Evolutionary conservation across 2,329 filamentous ascomycete genomes (phyloP), one percentile per base, ranked within the genome.

Genomic region (Proliferodiscus dingleyae): DNA sequence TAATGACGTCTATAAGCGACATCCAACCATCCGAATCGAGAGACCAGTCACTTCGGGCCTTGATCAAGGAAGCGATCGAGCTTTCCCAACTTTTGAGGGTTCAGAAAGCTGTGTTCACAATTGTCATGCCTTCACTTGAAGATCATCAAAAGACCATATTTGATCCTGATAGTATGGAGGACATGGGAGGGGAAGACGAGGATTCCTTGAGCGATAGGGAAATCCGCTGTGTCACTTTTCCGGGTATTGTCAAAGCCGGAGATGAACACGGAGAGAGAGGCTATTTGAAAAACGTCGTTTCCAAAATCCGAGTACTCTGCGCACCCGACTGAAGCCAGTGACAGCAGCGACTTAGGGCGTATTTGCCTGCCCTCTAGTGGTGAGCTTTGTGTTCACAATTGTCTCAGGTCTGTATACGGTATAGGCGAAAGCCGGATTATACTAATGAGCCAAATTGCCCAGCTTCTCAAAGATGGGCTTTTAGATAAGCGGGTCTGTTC

Each of bases 261-360:
- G 80, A 85, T 61, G 81, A 83, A 65, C 77, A 73, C 50, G 82
- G 81, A 19, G 72, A 74, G 30, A 74, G 81, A 51, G 64, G 76
- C 55, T 75, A 83, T 57, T 75, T 78, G 50, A 70, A 72, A 33
- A 85, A 85, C 59, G 71, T 85, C 37, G 77, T 86, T 52, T 68
- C 75, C 47, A 85, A 83, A 64, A 78, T 80, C n/a, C 76, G 75
- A 55, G 81, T 86, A 4, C 64, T 85, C 38, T 84, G 81, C 45
- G 54, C 55, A 24, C 56, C 60, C 24, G 60, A 63, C 43, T 63
- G 54, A 60, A 37, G 34, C n/a, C 11, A 41, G 49, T 24, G 41
- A 32, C 10, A 36, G 3, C 9, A 18, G 7, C n/a, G 11, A 36
- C 16, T n/a, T 11, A 18, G 26, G n/a, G n/a, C 33, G 33, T 36